phyloP scores from a whole-genome alignment of 2,329 filamentous ascomycete genomes.

The Paecilomyces dactylethromorphus region DNA sequence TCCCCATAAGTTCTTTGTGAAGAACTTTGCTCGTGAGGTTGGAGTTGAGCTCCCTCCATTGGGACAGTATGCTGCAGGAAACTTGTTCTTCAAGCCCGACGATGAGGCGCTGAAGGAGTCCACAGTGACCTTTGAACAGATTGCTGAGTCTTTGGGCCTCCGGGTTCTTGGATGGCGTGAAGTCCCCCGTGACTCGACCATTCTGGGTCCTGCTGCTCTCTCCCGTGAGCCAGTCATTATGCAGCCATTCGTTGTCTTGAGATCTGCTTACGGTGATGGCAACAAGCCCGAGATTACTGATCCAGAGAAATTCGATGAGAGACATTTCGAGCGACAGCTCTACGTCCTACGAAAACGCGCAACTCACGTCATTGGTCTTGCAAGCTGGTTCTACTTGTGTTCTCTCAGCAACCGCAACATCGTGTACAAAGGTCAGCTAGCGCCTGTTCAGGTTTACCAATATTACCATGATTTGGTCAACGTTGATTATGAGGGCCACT shows the following conservation, averaged over 20 bases:
- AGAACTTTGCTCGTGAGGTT: slow-evolving; percentile 92
- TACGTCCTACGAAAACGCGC: slow-evolving; percentile 92
- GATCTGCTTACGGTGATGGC: slow-evolving; percentile 75
- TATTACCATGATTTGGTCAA: slow-evolving; percentile 97
- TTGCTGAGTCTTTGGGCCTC: slow-evolving; percentile 79
- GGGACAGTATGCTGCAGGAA: slow-evolving; percentile 94
- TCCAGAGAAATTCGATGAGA: slow-evolving; percentile 72
- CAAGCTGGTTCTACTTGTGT: slow-evolving; percentile 99
- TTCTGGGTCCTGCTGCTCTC: slow-evolving; percentile 85
- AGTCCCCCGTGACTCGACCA: slow-evolving; percentile 85
- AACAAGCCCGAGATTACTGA: slow-evolving; percentile 73
- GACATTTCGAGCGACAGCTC: slow-evolving; percentile 83
- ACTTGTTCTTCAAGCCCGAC: slow-evolving; percentile 98
- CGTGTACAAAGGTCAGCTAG: slow-evolving; percentile 95
- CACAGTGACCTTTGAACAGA: slow-evolving; percentile 86
- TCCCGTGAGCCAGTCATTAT: slow-evolving; percentile 93
- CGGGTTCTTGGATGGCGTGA: slow-evolving; percentile 94
- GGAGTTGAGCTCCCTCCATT: slow-evolving; percentile 77
- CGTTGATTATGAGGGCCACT: slow-evolving; percentile 95
- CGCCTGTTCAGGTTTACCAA: slow-evolving; percentile 91
- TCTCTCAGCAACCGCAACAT: slow-evolving; percentile 97
- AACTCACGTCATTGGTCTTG: slow-evolving; percentile 87
- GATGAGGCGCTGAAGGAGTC: slow-evolving; percentile 83
- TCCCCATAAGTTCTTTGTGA: slow-evolving; percentile 95
- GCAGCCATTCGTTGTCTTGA: slow-evolving; percentile 89